A percentile compares a stretch with the other conserved stretches of the same genome.
phyloP scores from a whole-genome alignment of 805 yeast species.

The Metschnikowia henanensis region DNA sequence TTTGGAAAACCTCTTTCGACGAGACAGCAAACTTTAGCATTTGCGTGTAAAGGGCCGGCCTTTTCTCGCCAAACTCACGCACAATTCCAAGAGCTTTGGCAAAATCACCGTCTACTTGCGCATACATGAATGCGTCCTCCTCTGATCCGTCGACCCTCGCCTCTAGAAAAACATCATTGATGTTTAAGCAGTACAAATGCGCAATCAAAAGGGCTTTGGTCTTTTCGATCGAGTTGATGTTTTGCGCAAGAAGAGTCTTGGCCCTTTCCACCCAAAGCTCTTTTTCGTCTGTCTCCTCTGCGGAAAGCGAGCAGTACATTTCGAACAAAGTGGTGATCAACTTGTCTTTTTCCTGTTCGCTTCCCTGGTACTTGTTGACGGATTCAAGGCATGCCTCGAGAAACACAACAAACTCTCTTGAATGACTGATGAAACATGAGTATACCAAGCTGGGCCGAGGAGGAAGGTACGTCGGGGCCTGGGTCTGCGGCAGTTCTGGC shows the following conservation, averaged over 20 bases:
- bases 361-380: slow-evolving; percentile 74
- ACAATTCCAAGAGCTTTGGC: slow-evolving; percentile 56
- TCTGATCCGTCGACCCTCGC: slow-evolving; percentile 44
- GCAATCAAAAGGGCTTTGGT: slow-evolving; percentile 56
- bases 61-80: slow-evolving; percentile 56
- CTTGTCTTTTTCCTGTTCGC: slow-evolving; percentile 65
- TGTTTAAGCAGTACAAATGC: slow-evolving; percentile 48
- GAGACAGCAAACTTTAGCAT: slow-evolving; percentile 67
- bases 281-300: slow-evolving; percentile 28
- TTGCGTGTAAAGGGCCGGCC: slow-evolving; percentile 63
- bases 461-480: slow-evolving; percentile 75
- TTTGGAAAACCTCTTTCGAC: slow-evolving; percentile 46
- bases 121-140: slow-evolving; percentile 62
- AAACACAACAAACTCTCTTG: slow-evolving; percentile 86
- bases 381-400: slow-evolving; percentile 87
- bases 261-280: slow-evolving; percentile 71
- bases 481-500: background rate
- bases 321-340: slow-evolving; percentile 80
- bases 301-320: slow-evolving; percentile 65
- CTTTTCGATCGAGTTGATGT: slow-evolving; percentile 53
- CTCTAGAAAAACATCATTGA: slow-evolving; percentile 45
- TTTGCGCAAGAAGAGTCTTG: slow-evolving; percentile 43
- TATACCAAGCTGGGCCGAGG: slow-evolving; percentile 89
- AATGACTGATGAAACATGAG: slow-evolving; percentile 81
- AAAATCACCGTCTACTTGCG: slow-evolving; percentile 58